These are phyloP conservation scores for Allantophomopsis cytisporea DNA, from an alignment of 2,329 filamentous ascomycete species.

Conservation along the genomic window DNA sequence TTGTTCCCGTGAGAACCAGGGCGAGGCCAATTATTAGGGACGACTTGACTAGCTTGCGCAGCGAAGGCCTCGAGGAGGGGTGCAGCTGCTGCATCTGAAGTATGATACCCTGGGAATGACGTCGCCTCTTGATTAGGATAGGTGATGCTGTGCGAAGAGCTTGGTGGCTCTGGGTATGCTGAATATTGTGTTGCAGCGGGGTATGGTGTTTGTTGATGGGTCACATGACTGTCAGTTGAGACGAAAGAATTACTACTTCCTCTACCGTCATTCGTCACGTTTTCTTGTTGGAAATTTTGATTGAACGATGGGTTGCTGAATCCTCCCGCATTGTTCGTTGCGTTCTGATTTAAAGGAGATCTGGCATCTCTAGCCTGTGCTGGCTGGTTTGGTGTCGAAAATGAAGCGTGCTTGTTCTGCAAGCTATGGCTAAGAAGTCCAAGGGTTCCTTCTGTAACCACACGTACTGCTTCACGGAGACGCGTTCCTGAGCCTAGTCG, in stretches of 20 bases:
- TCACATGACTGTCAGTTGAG: slow-evolving; percentile 3
- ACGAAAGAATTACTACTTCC: background rate
- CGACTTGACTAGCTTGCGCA: slow-evolving; percentile 18
- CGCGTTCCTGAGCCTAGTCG: slow-evolving; percentile 28
- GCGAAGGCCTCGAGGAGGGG: slow-evolving; percentile 13
- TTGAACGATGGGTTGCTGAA: slow-evolving; percentile 1
- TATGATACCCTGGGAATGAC: slow-evolving; percentile 7
- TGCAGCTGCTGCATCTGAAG: slow-evolving; percentile 9
- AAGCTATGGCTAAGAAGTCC: slow-evolving; percentile 26
- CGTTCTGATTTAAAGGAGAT: background rate
- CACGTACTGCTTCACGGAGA: slow-evolving; percentile 30
- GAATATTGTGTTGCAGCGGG: slow-evolving; percentile 17
- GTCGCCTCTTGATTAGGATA: slow-evolving; percentile 12
- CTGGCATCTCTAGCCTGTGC: background rate
- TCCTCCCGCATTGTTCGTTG: slow-evolving; percentile 3
- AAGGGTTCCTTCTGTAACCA: slow-evolving; percentile 32
- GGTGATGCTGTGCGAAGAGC: slow-evolving; percentile 5
- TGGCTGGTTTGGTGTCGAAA: slow-evolving; percentile 1
- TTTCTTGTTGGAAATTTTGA: slow-evolving; percentile 6
- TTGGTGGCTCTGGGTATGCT: slow-evolving; percentile 10
- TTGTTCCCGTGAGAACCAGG: slow-evolving; percentile 3
- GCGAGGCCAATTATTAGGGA: slow-evolving; percentile 12
- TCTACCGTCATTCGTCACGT: too few relatives aligned
- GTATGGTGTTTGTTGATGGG: slow-evolving; percentile 15
- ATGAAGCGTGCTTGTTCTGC: slow-evolving; percentile 22